Conservation (phyloP, 208 protist genomes). For the Novymonas esmeraldas region DNA sequence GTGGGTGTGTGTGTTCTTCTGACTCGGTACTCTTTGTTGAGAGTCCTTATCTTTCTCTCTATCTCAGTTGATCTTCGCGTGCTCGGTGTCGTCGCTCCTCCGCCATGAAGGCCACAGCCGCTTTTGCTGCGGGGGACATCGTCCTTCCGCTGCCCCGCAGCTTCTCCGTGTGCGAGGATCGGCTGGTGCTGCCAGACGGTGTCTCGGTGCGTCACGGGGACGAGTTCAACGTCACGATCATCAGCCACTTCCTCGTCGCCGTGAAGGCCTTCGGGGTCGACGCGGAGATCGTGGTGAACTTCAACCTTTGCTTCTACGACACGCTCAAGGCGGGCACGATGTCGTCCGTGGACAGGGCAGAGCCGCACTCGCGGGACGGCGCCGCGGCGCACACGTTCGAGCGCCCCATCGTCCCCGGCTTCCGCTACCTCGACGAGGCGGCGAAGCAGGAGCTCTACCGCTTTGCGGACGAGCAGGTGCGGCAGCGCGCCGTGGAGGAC, state of each 20-base stretch:
- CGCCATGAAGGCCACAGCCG: constrained; percentile 49
- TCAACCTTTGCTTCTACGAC: constrained; percentile 77
- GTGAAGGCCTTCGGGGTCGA: constrained; percentile 39
- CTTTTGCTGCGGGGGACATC: constrained; percentile 61
- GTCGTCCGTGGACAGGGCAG: background rate
- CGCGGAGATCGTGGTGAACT: constrained; percentile 60
- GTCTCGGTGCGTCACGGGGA: constrained; percentile 43
- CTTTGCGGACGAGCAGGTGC: constrained; percentile 82
- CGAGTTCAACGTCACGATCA: constrained; percentile 76
- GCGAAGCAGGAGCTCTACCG: constrained; percentile 70
- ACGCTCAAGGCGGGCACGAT: constrained; percentile 21
- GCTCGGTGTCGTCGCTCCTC: background rate
- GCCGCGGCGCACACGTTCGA: constrained; percentile 15
- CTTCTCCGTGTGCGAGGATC: constrained; percentile 41
- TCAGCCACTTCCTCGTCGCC: constrained; percentile 81
- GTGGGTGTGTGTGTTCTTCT: no score
- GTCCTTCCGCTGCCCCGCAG: constrained; percentile 54
- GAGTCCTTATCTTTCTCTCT: no score
- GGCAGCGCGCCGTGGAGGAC: constrained; percentile 64
- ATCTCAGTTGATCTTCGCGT: no score
- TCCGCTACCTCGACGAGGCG: constrained; percentile 60
- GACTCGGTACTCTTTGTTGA: no score
- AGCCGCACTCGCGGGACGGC: background rate
- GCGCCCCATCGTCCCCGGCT: constrained; percentile 46
- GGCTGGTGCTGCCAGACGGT: constrained; percentile 57